Evolutionary conservation across 2,329 filamentous ascomycete genomes (phyloP), one percentile per base, ranked within the genome.

Genomic region (Ascochyta fabae): DNA sequence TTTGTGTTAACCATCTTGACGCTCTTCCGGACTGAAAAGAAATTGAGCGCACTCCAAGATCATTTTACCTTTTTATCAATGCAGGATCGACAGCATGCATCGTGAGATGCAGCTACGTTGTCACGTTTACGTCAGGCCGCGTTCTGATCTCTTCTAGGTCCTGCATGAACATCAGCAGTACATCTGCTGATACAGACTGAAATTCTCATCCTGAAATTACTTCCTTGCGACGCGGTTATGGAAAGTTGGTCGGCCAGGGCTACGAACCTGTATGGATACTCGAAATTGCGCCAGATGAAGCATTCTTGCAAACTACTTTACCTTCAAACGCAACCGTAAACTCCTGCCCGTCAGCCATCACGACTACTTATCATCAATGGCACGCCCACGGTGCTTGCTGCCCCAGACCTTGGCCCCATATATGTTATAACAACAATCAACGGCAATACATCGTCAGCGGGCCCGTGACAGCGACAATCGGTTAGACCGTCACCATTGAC

Each of bases 1-100:
- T 48, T 64, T 3, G 59, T 56, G 9, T 59, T 59, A 1, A 61
- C 58, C 65, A 68, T 68, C 4, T 34, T 55, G 35, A 34, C n/a
- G 31, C 31, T 34, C 13, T 34, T 34, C n/a, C 3, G 9, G 9
- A 27, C 19, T 6, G 23, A 27, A 7, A 23, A 26, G 23, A 27
- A 27, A 8, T 10, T 12, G 27, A 29, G 27, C 27, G 12, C 9
- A 22, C 23, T 27, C 4, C 13, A 8, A 15, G 22, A 3, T 22
- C 12, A 27, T n/a, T 9, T 42, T 26, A 16, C 49, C 4, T 24
- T 6, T 16, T 16, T 24, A n/a, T 34, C 1, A 5, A 34, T 10
- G 31, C 9, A 34, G 26, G 27, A 23, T 40, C 10, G 27, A 45
- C 15, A 15, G 10, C 27, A 22, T 22, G 29, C 36, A n/a, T 48